Conservation (phyloP, 2,329 filamentous ascomycete genomes). For the Fonsecaea erecta region DNA sequence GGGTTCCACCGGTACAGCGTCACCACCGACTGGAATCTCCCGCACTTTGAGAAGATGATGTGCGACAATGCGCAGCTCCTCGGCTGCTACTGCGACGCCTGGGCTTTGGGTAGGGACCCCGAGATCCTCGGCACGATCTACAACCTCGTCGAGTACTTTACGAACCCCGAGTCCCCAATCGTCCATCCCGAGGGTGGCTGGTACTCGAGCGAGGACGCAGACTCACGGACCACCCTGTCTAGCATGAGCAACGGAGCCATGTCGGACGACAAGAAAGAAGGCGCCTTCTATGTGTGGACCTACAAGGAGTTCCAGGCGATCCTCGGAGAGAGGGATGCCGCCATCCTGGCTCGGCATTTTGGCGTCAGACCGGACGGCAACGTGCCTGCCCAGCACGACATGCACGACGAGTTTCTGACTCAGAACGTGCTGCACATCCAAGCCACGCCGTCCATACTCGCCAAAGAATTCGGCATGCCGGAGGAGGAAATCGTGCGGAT, state of each 20-base stretch:
- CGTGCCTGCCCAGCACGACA: conserved; percentile 78
- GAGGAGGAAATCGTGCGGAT: conserved; percentile 70
- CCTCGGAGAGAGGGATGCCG: conserved; percentile 68
- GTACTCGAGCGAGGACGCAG: conserved; percentile 86
- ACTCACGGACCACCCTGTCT: conserved; percentile 71
- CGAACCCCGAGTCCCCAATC: conserved; percentile 64
- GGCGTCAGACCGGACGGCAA: conserved; percentile 84
- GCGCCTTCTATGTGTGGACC: conserved; percentile 95
- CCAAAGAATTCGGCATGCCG: conserved; percentile 73
- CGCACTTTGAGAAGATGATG: conserved; percentile 97
- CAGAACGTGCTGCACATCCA: conserved; percentile 84
- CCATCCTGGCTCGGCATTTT: conserved; percentile 81
- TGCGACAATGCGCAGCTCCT: conserved; percentile 90
- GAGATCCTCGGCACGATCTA: conserved; percentile 79
- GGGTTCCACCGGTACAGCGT: conserved; percentile 86
- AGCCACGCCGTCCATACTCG: conserved; percentile 69
- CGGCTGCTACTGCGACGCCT: conserved; percentile 83
- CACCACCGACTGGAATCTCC: conserved; percentile 88
- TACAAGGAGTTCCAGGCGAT: conserved; percentile 80
- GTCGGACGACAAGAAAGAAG: conserved; percentile 81
- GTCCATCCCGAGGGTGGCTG: conserved; percentile 73
- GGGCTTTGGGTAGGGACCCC: conserved; percentile 68
- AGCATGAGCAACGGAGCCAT: conserved; percentile 44
- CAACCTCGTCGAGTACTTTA: conserved; percentile 86
- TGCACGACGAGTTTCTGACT: conserved; percentile 91